Evolutionary conservation across 129 eudicot genomes (phyloP), one percentile per base, ranked within the genome.

Genomic region (Kitagawia praeruptora): DNA sequence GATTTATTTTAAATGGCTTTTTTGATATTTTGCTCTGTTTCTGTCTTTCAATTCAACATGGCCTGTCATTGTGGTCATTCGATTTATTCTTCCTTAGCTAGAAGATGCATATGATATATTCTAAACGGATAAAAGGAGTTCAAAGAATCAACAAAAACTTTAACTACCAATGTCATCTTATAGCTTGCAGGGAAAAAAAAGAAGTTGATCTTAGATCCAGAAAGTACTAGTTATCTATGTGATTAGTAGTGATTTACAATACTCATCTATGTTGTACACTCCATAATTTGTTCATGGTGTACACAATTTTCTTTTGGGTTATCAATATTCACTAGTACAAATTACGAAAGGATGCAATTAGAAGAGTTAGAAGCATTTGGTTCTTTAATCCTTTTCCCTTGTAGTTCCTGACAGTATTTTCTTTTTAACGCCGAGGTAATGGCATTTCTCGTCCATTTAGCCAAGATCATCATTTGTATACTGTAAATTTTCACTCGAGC

Each of bases 261-360:
- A 16, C 13, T 47, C 77, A 37, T 27, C 70, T 66, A 70, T 70
- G 53, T 51, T 80, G 21, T 16, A 25, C 37, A 34, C 25, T 27
- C 39, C 49, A 37, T 53, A 28, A 31, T 3, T 53, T 9, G 8
- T 6, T 3, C 23, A 78, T n/a, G n/a, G n/a, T n/a, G 10, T 19
- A 54, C 63, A 21, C 27, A 19, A 6, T 97, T 87, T 74, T 94
- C 89, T 79, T 92, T 92, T 0, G 94, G 97, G 77, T 88, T 80
- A 54, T 91, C 34, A 31, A 31, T 31, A 31, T 31, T 31, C 34
- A 31, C 0, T 31, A 31, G 34, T 31, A 31, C 0, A 31, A 31
- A 31, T 31, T 31, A 31, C 34, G 34, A 31, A 31, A 31, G 34
- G 34, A 31, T 31, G 34, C 34, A 31, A 31, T 31, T 31, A 31